Percentiles rank a stretch among this genome's conserved stretches.
phyloP scores from a whole-genome alignment of 2,329 filamentous ascomycete species.

The Colletotrichum sublineola region DNA sequence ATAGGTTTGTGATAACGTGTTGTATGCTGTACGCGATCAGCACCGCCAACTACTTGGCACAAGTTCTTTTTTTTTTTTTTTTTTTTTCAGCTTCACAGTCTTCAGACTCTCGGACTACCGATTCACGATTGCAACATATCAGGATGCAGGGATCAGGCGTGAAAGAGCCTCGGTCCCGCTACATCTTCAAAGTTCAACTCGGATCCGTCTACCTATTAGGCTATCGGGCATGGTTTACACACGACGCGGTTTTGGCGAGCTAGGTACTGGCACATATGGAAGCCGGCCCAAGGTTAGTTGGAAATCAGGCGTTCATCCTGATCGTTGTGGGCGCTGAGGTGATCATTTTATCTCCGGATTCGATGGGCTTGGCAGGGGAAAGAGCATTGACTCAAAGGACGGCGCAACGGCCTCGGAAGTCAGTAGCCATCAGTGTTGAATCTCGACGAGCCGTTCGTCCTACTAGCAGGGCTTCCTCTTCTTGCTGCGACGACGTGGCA shows the following conservation, averaged over 20 bases:
- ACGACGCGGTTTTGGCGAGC: constrained; percentile 21
- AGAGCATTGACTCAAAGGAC: constrained; percentile 11
- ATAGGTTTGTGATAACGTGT: not conserved
- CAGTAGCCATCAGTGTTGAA: constrained; percentile 5
- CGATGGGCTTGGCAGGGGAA: constrained; percentile 9
- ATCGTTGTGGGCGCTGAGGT: constrained; percentile 13
- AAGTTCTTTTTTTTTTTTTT: not conserved
- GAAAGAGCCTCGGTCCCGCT: constrained; percentile 17
- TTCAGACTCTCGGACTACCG: constrained; percentile 6
- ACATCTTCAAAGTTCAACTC: constrained; percentile 16
- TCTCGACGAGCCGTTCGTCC: constrained; percentile 12
- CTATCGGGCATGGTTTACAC: constrained; percentile 28
- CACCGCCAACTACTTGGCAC: constrained; percentile 2
- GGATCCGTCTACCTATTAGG: constrained; percentile 22
- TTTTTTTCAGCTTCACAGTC: not conserved
- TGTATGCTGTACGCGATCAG: constrained; percentile 14
- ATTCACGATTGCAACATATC: constrained; percentile 25
- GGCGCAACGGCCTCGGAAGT: constrained; percentile 1
- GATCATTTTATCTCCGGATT: constrained; percentile 25
- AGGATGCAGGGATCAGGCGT: constrained; percentile 21
- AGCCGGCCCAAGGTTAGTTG: constrained; percentile 2
- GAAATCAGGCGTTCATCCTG: constrained; percentile 12
- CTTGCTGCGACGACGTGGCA: not conserved
- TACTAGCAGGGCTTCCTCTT: constrained; percentile 6
- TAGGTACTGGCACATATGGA: constrained; percentile 23